Conservation (phyloP, 2,329 filamentous ascomycete species). For the Fusarium secorum region DNA sequence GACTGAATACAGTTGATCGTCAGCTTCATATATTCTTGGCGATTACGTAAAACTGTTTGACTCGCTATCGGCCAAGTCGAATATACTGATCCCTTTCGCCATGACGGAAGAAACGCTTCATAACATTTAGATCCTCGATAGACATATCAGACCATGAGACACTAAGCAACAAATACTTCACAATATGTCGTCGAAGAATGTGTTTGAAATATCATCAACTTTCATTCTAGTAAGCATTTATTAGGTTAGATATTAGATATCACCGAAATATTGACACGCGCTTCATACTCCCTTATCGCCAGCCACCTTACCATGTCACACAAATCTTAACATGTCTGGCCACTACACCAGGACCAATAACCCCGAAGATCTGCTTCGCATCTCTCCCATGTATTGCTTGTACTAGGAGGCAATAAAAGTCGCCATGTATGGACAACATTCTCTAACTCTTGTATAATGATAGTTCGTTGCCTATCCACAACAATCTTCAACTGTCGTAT, state of each 20-base stretch:
- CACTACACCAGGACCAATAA: background rate
- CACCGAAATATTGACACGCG: no score
- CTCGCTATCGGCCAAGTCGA: background rate
- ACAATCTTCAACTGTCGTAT: no score
- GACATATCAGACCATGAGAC: no score
- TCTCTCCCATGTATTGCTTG: background rate
- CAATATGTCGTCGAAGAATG: no score
- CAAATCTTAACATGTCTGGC: background rate
- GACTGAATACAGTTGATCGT: background rate
- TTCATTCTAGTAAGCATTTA: no score
- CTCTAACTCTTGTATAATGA: background rate
- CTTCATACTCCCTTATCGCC: background rate
- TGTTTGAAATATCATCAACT: no score
- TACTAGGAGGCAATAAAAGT: background rate
- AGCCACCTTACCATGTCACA: no score
- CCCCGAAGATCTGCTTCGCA: background rate
- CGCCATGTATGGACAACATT: background rate
- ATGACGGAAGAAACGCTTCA: no score
- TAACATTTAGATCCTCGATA: no score
- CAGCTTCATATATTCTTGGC: background rate
- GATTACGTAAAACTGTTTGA: rapidly evolving
- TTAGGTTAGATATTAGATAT: no score
- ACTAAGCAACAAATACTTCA: no score
- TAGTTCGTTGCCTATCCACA: background rate
- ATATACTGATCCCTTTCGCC: background rate